phyloP scores from a whole-genome alignment of 257 asterid species.

The Ajuga chamaepitys region DNA sequence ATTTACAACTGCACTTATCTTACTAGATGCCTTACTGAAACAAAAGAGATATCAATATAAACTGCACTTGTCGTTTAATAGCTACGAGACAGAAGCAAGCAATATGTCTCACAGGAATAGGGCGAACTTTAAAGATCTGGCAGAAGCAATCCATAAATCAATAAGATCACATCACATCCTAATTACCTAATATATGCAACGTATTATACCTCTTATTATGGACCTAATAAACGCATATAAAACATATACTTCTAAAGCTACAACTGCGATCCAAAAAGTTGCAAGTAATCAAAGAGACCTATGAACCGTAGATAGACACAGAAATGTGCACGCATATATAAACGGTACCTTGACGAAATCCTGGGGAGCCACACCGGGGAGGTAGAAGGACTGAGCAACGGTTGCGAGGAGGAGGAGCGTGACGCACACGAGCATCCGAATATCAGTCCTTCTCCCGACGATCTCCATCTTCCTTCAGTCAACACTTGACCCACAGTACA shows the following conservation, averaged over 20 bases:
- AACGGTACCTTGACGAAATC: constrained; percentile 58
- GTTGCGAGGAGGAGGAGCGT: constrained; percentile 33
- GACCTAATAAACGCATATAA: neutral
- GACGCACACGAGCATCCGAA: constrained; percentile 17
- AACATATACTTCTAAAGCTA: neutral
- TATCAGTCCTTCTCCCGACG: constrained; percentile 21
- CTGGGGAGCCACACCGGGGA: constrained; percentile 93
- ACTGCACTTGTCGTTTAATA: neutral
- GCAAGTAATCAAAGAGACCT: neutral
- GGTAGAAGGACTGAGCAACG: constrained; percentile 53
- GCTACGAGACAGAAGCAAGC: neutral
- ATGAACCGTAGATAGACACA: neutral
- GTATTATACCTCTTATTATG: neutral
- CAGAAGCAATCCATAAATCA: constrained; percentile 2
- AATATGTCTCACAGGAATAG: neutral
- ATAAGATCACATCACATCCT: constrained; percentile 5
- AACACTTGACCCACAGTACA: neutral
- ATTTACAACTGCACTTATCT: neutral
- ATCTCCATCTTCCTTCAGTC: constrained; percentile 18
- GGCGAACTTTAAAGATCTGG: neutral
- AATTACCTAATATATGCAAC: neutral
- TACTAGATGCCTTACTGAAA: neutral
- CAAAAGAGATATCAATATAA: neutral
- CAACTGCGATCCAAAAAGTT: neutral
- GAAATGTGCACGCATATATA: neutral